These are phyloP conservation scores for Mycena crocata DNA, from an alignment of 768 basidiomycete genomes.

Conservation along the genomic window DNA sequence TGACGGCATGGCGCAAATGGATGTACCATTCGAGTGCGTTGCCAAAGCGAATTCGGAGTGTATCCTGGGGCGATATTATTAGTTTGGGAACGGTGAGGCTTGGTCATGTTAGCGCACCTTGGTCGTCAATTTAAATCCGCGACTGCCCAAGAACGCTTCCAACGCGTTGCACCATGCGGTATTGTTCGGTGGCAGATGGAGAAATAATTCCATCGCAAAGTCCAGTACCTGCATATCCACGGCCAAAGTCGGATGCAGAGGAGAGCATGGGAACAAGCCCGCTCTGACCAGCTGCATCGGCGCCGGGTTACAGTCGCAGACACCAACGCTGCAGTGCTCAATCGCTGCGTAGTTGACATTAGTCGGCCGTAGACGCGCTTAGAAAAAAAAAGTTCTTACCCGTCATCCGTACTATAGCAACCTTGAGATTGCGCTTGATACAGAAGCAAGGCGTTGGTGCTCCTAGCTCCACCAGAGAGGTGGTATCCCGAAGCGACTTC, in stretches of 20 bases:
- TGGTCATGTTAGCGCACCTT: background rate
- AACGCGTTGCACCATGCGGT: background rate
- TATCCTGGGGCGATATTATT: conserved; percentile 31
- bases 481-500: too few relatives aligned
- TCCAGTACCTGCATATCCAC: conserved; percentile 1
- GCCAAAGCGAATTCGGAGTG: conserved; percentile 36
- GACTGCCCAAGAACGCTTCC: background rate
- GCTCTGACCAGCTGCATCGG: background rate
- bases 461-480: too few relatives aligned
- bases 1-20: conserved; percentile 5
- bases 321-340: background rate
- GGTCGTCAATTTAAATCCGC: conserved; percentile 1
- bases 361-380: too few relatives aligned
- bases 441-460: background rate
- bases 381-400: background rate
- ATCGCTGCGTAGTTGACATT: too few relatives aligned
- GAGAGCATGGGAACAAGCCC: background rate
- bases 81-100: too few relatives aligned
- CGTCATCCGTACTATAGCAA: background rate
- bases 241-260: background rate
- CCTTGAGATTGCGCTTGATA: background rate
- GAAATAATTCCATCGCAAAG: background rate
- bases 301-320: background rate
- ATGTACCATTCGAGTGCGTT: conserved; percentile 44
- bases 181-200: conserved; percentile 10